A percentile compares a stretch with the other conserved stretches of the same genome.
Conservation (phyloP, 257 asterid genomes). For the Eustoma russellianum region DNA sequence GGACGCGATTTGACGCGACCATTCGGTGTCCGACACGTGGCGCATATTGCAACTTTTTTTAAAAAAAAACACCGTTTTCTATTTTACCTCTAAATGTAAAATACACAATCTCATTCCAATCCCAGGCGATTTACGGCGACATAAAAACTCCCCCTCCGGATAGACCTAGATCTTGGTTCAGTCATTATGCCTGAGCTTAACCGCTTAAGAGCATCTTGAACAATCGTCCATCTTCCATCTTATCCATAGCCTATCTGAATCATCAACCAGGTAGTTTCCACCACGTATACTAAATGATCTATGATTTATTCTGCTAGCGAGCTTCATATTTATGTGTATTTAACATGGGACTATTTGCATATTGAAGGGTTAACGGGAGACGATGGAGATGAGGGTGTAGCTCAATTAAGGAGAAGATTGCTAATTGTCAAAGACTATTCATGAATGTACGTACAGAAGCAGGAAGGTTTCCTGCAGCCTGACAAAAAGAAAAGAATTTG, state of each 20-base stretch:
- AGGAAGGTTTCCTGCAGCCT: background rate
- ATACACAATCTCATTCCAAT: no score
- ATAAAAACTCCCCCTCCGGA: no score
- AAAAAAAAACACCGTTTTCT: no score
- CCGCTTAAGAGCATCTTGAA: slow-evolving; percentile 21
- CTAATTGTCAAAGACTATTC: background rate
- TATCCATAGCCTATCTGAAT: background rate
- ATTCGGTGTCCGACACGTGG: no score
- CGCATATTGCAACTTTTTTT: no score
- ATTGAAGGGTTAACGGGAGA: background rate
- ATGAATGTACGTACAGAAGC: background rate
- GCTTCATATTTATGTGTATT: background rate
- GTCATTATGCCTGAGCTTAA: slow-evolving; percentile 57
- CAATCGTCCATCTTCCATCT: slow-evolving; percentile 2
- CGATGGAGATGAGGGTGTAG: background rate
- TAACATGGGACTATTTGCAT: background rate
- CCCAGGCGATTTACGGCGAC: no score
- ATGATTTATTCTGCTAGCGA: background rate
- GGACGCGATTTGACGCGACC: no score
- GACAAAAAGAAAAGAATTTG: no score
- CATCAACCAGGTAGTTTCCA: background rate
- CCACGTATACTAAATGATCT: background rate
- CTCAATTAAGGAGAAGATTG: background rate
- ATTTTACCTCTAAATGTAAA: no score
- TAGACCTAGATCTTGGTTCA: slow-evolving; percentile 56